Evolutionary conservation across 805 yeast species (phyloP).

Genomic region (Jamesozyma jinghongensis): DNA sequence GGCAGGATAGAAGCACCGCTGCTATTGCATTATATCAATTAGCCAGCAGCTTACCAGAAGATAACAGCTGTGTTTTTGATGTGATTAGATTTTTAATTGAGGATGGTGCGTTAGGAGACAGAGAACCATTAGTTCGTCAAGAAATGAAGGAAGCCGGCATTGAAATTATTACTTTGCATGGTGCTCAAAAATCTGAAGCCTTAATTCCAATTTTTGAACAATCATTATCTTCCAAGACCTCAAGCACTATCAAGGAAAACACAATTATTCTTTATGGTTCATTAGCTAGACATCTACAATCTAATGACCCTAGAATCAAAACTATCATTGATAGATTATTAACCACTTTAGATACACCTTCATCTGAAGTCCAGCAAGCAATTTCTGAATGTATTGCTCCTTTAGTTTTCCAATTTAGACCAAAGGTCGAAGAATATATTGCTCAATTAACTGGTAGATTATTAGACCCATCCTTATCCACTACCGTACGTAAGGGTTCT

Average conservation of each 20-base stretch:
- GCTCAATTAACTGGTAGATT: constrained; percentile 52
- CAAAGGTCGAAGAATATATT: constrained; percentile 44
- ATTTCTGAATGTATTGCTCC: constrained; percentile 82
- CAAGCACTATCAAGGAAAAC: constrained; percentile 57
- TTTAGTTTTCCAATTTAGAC: constrained; percentile 50
- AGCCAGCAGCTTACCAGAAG: constrained; percentile 37
- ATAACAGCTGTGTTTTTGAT: constrained; percentile 35
- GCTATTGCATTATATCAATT: constrained; percentile 57
- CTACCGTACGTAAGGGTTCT: constrained; percentile 74
- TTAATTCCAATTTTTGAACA: constrained; percentile 76
- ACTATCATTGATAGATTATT: constrained; percentile 61
- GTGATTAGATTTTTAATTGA: constrained; percentile 57
- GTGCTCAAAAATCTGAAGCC: constrained; percentile 55
- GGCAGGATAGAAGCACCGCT: constrained; percentile 80
- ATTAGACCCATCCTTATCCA: constrained; percentile 34
- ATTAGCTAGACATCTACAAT: constrained; percentile 71
- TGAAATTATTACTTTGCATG: constrained; percentile 56
- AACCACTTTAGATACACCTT: constrained; percentile 72
- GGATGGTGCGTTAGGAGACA: constrained; percentile 64
- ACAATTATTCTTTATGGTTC: constrained; percentile 85
- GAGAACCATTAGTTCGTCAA: constrained; percentile 60
- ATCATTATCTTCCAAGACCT: constrained; percentile 34
- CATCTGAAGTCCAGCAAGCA: constrained; percentile 84
- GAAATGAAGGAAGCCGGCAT: constrained; percentile 89
- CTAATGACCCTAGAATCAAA: constrained; percentile 56